Evolutionary conservation across 768 basidiomycete species (phyloP).

Genomic region (Collybia mongolica): DNA sequence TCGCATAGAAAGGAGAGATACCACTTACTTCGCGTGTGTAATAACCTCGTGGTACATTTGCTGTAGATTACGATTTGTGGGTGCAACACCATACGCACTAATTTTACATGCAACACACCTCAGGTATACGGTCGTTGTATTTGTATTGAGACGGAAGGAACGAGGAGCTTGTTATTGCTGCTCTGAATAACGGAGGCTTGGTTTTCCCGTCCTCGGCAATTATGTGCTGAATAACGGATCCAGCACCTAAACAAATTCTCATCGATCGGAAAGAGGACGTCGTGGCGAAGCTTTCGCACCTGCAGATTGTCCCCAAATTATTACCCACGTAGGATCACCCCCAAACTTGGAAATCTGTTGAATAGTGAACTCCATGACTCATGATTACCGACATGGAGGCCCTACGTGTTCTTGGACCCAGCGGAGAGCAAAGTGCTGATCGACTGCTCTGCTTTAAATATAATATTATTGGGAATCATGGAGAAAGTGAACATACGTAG

Average conservation of each 20-base stretch:
- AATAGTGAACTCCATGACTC: slow-evolving; percentile 2
- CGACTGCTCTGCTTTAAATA: slow-evolving; percentile 26
- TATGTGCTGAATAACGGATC: slow-evolving; percentile 49
- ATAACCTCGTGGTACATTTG: slow-evolving; percentile 30
- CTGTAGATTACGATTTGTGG: slow-evolving; percentile 17
- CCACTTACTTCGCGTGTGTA: slow-evolving; percentile 31
- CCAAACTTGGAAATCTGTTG: slow-evolving; percentile 50
- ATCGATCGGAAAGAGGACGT: too few species aligned
- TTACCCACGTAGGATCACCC: slow-evolving; percentile 51
- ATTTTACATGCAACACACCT: slow-evolving; percentile 20
- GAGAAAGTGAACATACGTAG: slow-evolving; percentile 32
- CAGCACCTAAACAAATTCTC: slow-evolving; percentile 43
- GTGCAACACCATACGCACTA: background rate
- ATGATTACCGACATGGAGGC: slow-evolving; percentile 1
- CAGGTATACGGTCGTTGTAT: slow-evolving; percentile 39
- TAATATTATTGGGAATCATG: background rate
- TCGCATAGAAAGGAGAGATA: background rate
- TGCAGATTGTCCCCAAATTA: slow-evolving; percentile 55
- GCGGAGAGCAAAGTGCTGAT: slow-evolving; percentile 40
- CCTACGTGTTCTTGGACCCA: slow-evolving; percentile 44
- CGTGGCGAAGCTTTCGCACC: too few species aligned
- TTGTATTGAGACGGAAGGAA: slow-evolving; percentile 46
- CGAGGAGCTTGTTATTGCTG: slow-evolving; percentile 44
- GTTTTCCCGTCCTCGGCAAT: slow-evolving; percentile 46
- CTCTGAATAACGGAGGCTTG: slow-evolving; percentile 39